Evolutionary conservation across 75 land plant species (phyloP).

Genomic region (Gnetum montanum): DNA sequence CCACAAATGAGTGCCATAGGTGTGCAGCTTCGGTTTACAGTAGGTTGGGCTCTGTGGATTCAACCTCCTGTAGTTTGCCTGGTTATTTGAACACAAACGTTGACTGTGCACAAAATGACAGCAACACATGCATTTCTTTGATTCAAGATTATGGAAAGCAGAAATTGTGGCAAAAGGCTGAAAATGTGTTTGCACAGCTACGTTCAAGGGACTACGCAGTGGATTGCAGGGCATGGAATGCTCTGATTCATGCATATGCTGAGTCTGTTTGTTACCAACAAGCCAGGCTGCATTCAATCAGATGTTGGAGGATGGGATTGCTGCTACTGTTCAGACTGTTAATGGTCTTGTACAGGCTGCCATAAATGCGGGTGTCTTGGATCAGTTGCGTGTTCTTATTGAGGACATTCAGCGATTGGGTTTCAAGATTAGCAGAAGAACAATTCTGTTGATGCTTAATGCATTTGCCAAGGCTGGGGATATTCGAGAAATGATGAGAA

Average conservation of each 20-base stretch:
- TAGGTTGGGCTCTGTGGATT: conserved; percentile 52
- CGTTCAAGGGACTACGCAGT: conserved; percentile 16
- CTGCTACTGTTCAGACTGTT: conserved; percentile 50
- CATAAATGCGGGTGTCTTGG: conserved; percentile 45
- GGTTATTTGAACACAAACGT: conserved; percentile 17
- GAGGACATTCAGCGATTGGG: conserved; percentile 77
- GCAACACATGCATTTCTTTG: conserved; percentile 23
- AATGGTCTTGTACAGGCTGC: conserved; percentile 68
- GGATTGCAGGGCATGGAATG: conserved; percentile 65
- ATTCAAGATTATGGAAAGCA: conserved; percentile 57
- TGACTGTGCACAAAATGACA: conserved; percentile 15
- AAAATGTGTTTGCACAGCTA: conserved; percentile 47
- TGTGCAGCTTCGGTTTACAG: conserved; percentile 34
- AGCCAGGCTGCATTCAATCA: conserved; percentile 57
- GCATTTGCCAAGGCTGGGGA: conserved; percentile 59
- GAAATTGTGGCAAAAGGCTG: conserved; percentile 60
- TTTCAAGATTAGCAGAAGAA: conserved; percentile 60
- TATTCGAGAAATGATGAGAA: conserved; percentile 58
- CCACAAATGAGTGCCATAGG: conserved; percentile 23
- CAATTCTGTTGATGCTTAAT: conserved; percentile 55
- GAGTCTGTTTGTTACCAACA: conserved; percentile 56
- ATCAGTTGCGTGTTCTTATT: conserved; percentile 60
- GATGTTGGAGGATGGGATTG: conserved; percentile 60
- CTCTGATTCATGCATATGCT: conserved; percentile 74
- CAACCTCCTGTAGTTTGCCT: conserved; percentile 47